Evolutionary conservation across 2,329 filamentous ascomycete genomes (phyloP).

Genomic region (Aspergillus nomiae): DNA sequence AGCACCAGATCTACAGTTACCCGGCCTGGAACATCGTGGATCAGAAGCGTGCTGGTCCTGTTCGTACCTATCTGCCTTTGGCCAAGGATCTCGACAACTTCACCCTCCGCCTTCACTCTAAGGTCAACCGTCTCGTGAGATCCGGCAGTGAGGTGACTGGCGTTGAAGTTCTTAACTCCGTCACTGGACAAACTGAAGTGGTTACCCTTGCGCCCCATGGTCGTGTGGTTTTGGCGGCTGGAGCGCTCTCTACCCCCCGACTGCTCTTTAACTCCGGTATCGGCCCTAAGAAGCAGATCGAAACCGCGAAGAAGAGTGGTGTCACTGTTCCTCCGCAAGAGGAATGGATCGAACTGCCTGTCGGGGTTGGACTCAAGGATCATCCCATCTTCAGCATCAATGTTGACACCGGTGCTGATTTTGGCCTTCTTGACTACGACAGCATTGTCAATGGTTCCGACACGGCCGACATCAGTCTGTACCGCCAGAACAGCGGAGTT

Average conservation of each 20-base stretch:
- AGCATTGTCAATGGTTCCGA: slow-evolving; percentile 23
- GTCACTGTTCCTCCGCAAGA: slow-evolving; percentile 44
- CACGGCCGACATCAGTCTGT: slow-evolving; percentile 25
- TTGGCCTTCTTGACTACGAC: slow-evolving; percentile 19
- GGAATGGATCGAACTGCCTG: slow-evolving; percentile 55
- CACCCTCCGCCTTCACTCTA: slow-evolving; percentile 65
- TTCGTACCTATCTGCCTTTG: slow-evolving; percentile 69
- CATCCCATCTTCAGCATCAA: slow-evolving; percentile 29
- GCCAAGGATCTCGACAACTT: slow-evolving; percentile 65
- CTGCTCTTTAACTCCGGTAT: slow-evolving; percentile 71
- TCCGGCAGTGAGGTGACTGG: slow-evolving; percentile 63
- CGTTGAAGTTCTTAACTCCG: slow-evolving; percentile 20
- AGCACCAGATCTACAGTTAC: slow-evolving; percentile 66
- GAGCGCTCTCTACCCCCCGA: slow-evolving; percentile 70
- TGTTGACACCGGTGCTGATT: slow-evolving; percentile 22
- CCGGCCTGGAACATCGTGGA: slow-evolving; percentile 67
- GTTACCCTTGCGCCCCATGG: slow-evolving; percentile 64
- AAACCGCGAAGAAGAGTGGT: slow-evolving; percentile 46
- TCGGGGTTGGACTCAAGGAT: slow-evolving; percentile 55
- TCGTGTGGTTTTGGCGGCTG: slow-evolving; percentile 68
- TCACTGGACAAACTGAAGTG: slow-evolving; percentile 54
- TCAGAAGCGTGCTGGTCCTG: slow-evolving; percentile 67
- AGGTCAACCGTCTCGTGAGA: slow-evolving; percentile 66
- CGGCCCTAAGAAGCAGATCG: slow-evolving; percentile 57
- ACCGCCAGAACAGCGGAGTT: slow-evolving; percentile 22